Evolutionary conservation across 2,329 filamentous ascomycete species (phyloP), one percentile per base, ranked within the genome.

Genomic region (Neofusicoccum sp.): DNA sequence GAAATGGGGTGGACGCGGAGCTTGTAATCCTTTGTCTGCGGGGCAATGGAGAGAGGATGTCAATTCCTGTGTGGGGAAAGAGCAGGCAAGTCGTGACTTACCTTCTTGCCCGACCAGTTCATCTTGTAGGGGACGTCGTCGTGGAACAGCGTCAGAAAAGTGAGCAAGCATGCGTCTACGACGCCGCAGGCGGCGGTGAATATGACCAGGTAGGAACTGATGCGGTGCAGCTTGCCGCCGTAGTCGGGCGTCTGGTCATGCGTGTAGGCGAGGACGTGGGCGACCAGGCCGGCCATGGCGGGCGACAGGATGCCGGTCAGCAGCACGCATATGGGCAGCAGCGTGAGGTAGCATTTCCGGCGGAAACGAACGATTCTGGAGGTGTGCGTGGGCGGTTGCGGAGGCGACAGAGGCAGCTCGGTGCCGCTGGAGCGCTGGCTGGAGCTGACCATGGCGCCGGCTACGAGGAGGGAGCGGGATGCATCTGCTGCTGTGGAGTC

Each of bases 41-140:
- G 48, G 14, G 29, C 45, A 49, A 28, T 3, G 9, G 16, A 28
- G 41, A 43, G 41, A 33, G 12, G 11, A 6, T n/a, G 45, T n/a
- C 11, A 7, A 14, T 11, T 5, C 31, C 28, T 8, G 22, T n/a
- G 36, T n/a, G 12, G 1, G 7, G 14, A 34, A 33, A 4, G 2
- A 6, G 4, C n/a, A 14, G 22, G 11, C 37, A 31, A 29, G 33
- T 34, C n/a, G 22, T 14, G 11, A 28, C 52, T n/a, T 6, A 58
- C 54, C 54, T 58, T 58, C 54, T 58, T 58, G 41, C 54, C 54
- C 6, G 54, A 58, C 54, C 54, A 58, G 29, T 58, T 58, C 54
- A 29, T 36, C 9, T 28, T 47, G n/a, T 45, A n/a, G 4, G 41
- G 41, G 29, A 58, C 9, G 14, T 58, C 41, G 11, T 58, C 54